Percentiles rank a stretch among this genome's conserved stretches.
Evolutionary conservation across 768 basidiomycete species (phyloP).

Genomic region (Phylloporus sp.): DNA sequence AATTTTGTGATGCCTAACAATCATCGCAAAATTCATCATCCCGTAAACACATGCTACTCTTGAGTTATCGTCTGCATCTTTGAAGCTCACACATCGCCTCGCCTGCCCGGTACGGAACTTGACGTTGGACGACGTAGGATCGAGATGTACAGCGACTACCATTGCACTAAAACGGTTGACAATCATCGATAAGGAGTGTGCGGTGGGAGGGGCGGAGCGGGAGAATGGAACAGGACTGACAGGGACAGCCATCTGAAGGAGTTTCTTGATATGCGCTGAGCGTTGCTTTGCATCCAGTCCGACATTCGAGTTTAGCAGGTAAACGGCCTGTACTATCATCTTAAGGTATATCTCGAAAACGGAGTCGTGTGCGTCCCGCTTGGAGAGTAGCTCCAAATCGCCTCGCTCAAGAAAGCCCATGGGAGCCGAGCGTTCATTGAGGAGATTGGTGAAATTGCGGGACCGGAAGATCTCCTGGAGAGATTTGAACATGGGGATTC

Average conservation of each 20-base stretch:
- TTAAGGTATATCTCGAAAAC: conserved; percentile 80
- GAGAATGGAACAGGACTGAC: conserved; percentile 65
- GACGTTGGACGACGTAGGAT: conserved; percentile 44
- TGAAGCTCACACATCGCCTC: conserved; percentile 62
- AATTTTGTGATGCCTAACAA: conserved; percentile 51
- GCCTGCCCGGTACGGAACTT: conserved; percentile 58
- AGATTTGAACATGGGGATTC: conserved; percentile 52
- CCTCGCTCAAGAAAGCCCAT: conserved; percentile 62
- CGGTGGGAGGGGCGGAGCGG: conserved; percentile 43
- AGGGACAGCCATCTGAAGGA: conserved; percentile 68
- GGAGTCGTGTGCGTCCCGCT: conserved; percentile 53
- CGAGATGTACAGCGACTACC: conserved; percentile 65
- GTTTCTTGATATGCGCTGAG: conserved; percentile 51
- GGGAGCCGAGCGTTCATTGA: conserved; percentile 56
- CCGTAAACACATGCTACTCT: conserved; percentile 72
- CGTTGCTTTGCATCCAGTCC: conserved; percentile 31
- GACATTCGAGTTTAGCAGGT: conserved; percentile 30
- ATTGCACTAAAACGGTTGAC: conserved; percentile 78
- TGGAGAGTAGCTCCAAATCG: conserved; percentile 49
- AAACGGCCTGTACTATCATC: conserved; percentile 62
- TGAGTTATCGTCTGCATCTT: conserved; percentile 55
- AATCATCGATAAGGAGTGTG: conserved; percentile 63
- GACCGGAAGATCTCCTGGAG: conserved; percentile 71
- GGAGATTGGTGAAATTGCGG: conserved; percentile 70
- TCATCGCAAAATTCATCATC: conserved; percentile 61